Evolutionary conservation across 2,329 filamentous ascomycete species (phyloP), one percentile per base, ranked within the genome.

Genomic region (Sporothrix euskadiensis): DNA sequence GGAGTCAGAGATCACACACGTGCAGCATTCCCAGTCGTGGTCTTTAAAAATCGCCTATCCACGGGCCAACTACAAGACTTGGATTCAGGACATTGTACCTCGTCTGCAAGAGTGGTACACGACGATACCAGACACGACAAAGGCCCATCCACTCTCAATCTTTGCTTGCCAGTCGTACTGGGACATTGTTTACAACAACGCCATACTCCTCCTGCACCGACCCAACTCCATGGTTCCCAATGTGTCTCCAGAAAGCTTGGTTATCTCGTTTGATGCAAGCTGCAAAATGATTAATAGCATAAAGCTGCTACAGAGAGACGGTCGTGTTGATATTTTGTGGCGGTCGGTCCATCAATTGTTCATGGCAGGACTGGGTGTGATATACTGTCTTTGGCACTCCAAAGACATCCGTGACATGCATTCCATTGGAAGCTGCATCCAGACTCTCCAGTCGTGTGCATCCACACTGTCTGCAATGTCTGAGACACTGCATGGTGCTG

Each of bases 11-110:
- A 68, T 68, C 41, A 49, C n/a, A 5, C 63, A 68, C 26, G 63
- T 68, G 22, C 63, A 68, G 22, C 63, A 68, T 41, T 30, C n/a
- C 12, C 63, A 68, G 22, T 68, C 63, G 22, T 68, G 63, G 63
- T 47, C 63, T 1, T 12, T 49, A 14, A 68, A 32, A 14, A 68
- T 68, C 14, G 63, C 63, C 7, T 68, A 68, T 32, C 63, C 63
- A 6, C 39, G 63, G 5, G 39, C 63, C 22, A 68, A 68, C 41
- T 68, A 61, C 16, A 30, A 30, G 10, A 12, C 16, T 9, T 61
- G 57, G 57, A 35, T 61, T 30, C 57, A 61, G 16, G 57, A 61
- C 30, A n/a, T 61, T 14, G 57, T 30, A 4, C 57, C 57, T 9
- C 57, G 57, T 26, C 26, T 61, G 26, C 57, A 61, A n/a, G 57